Evolutionary conservation across 2,329 filamentous ascomycete species (phyloP), one percentile per base, ranked within the genome.

Genomic region (Fusarium udum): DNA sequence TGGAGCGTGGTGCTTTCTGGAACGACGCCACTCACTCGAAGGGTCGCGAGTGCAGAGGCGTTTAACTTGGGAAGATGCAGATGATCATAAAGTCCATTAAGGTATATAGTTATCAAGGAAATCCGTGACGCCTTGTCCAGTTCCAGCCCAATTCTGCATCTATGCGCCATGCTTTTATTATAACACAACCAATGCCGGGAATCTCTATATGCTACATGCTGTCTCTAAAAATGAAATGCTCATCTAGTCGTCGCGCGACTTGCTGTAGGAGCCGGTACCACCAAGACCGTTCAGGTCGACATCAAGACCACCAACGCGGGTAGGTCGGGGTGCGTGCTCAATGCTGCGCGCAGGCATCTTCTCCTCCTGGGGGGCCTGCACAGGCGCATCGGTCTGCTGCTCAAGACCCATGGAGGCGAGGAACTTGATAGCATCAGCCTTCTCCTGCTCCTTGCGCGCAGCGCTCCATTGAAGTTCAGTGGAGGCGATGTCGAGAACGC

Each of bases 401-500:
- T 69, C 65, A 34, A 87, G 75, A 18, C 85, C 85, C 85, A 87
- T 87, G 15, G 83, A 85, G 46, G 79, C 78, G 59, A 87, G 80
- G 77, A 85, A 87, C 3, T 69, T 68, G 12, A 86, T 77, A 5
- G 84, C 86, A 39, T 92, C 87, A 87, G 80, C 91, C 91, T 71
- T 85, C 78, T 84, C 83, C 0, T 75, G 69, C 28, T 90, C 85
- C 82, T 90, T 90, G 66, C 92, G 84, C 63, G 85, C 84, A 58
- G 82, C 82, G 75, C 85, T 86, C 92, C 92, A 94, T 55, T 87
- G 82, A 53, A 93, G 84, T 82, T 94, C 92, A 71, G 91, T 89
- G 34, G 83, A 87, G 90, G 94, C 93, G 57, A 94, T 81, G 77
- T 94, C 92, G 72, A 94, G 92, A 62, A 94, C 89, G 26, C 82